phyloP scores from a whole-genome alignment of 169 alveolate genomes.

The Amoebophrya sp. region DNA sequence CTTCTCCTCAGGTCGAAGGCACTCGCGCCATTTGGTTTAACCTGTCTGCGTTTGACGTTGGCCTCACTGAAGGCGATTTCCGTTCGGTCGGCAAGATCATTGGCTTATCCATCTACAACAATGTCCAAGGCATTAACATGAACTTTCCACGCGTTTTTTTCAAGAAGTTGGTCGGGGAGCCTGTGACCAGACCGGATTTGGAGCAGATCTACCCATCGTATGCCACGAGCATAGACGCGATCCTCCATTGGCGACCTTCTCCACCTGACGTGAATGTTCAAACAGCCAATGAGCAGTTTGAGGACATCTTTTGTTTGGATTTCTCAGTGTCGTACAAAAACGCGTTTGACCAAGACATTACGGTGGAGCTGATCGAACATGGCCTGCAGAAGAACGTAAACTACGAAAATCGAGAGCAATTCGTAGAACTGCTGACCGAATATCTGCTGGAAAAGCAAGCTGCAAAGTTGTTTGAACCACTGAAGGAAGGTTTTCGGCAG shows the following conservation, averaged over 20 bases:
- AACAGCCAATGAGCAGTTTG: background rate
- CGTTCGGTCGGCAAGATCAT: constrained; percentile 68
- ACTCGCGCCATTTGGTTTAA: constrained; percentile 71
- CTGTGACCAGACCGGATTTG: constrained; percentile 53
- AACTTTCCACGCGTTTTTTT: constrained; percentile 67
- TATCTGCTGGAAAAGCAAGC: background rate
- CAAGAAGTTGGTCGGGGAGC: constrained; percentile 59
- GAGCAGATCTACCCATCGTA: constrained; percentile 64
- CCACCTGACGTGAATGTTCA: background rate
- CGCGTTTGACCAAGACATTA: background rate
- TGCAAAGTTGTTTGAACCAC: background rate
- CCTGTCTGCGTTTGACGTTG: constrained; percentile 60
- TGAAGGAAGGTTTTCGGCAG: background rate
- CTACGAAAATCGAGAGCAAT: constrained; percentile 1
- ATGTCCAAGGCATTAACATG: constrained; percentile 62
- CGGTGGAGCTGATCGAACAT: background rate
- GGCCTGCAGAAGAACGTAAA: background rate
- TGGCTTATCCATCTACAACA: constrained; percentile 77
- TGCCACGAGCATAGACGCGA: constrained; percentile 49
- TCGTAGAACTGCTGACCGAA: background rate
- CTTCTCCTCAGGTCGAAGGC: too few species aligned
- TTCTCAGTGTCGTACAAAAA: background rate
- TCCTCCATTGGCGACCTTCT: background rate
- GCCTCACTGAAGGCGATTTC: constrained; percentile 57
- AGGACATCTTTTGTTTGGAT: background rate